phyloP scores from a whole-genome alignment of 345 rosid species.

The Euphorbia peplus region DNA sequence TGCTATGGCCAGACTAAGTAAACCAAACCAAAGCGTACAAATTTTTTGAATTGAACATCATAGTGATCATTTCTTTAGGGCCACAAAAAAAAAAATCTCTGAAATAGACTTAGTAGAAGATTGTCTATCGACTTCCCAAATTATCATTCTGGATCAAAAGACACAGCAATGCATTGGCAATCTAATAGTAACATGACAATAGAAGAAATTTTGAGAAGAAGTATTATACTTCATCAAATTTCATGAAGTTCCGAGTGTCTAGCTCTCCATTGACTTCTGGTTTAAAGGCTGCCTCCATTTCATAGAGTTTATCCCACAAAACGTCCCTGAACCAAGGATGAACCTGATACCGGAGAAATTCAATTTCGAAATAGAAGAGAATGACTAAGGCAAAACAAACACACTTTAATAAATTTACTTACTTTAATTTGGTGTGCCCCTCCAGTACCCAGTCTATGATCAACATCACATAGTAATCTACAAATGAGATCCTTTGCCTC shows the following conservation, averaged over 20 bases:
- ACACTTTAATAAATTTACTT: conserved; percentile 26
- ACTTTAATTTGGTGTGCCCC: conserved; percentile 90
- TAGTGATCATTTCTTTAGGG: not conserved
- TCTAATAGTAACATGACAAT: not conserved
- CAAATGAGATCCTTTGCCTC: conserved; percentile 89
- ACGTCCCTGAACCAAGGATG: conserved; percentile 88
- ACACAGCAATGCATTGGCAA: not conserved
- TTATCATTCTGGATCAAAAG: not conserved
- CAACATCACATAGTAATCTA: conserved; percentile 83
- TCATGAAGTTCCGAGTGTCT: conserved; percentile 94
- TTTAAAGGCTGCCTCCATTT: conserved; percentile 91
- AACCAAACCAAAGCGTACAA: not conserved
- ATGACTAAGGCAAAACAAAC: conserved; percentile 12
- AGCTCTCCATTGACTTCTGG: conserved; percentile 93
- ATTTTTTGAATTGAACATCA: not conserved
- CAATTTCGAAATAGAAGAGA: conserved; percentile 18
- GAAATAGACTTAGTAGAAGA: conserved; percentile 2
- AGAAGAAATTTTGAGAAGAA: conserved; percentile 12
- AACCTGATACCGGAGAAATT: conserved; percentile 46
- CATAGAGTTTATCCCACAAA: conserved; percentile 85
- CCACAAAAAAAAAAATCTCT: not conserved
- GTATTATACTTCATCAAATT: conserved; percentile 82
- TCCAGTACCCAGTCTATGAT: conserved; percentile 82
- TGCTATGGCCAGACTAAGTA: not conserved
- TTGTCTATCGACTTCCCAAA: no score